Percentiles rank a stretch among this genome's conserved stretches.
Conservation (phyloP, 768 basidiomycete genomes). For the Auriscalpium vulgare region DNA sequence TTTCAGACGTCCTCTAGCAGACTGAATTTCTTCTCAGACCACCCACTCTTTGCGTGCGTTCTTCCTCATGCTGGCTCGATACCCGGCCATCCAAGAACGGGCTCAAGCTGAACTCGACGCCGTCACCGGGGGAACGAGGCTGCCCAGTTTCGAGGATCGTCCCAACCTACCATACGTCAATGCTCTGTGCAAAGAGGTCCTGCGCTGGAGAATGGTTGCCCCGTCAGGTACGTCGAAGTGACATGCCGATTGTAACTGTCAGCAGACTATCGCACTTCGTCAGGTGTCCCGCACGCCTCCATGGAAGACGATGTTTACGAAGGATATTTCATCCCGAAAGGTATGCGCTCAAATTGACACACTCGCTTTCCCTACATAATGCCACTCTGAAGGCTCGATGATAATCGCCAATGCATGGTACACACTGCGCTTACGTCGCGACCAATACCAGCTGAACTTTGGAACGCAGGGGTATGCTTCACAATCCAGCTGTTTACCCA, state of each 20-base stretch:
- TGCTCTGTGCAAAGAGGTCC: constrained; percentile 18
- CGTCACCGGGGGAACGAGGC: constrained; percentile 14
- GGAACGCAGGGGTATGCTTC: constrained; percentile 4
- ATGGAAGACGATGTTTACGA: constrained; percentile 2
- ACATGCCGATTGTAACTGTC: background rate
- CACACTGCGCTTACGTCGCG: background rate
- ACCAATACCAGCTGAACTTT: background rate
- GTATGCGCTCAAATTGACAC: background rate
- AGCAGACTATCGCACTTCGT: too few relatives aligned
- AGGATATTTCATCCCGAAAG: constrained; percentile 6
- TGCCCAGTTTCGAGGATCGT: constrained; percentile 21
- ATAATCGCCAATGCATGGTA: constrained; percentile 5
- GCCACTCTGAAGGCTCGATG: background rate
- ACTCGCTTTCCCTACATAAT: background rate
- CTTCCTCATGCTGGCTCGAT: constrained; percentile 20
- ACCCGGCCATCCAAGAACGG: constrained; percentile 19
- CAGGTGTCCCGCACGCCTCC: background rate
- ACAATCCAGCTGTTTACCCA: constrained; percentile 5
- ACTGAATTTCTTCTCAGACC: too few relatives aligned
- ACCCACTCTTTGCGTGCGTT: constrained; percentile 1
- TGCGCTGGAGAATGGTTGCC: constrained; percentile 15
- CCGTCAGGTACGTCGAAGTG: background rate
- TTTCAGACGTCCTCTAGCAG: too few relatives aligned
- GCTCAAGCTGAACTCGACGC: constrained; percentile 22
- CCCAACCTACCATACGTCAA: constrained; percentile 20